A percentile compares a stretch with the other conserved stretches of the same genome.
Conservation (phyloP, 495 filamentous ascomycete genomes). For the Penicillium soppii region DNA sequence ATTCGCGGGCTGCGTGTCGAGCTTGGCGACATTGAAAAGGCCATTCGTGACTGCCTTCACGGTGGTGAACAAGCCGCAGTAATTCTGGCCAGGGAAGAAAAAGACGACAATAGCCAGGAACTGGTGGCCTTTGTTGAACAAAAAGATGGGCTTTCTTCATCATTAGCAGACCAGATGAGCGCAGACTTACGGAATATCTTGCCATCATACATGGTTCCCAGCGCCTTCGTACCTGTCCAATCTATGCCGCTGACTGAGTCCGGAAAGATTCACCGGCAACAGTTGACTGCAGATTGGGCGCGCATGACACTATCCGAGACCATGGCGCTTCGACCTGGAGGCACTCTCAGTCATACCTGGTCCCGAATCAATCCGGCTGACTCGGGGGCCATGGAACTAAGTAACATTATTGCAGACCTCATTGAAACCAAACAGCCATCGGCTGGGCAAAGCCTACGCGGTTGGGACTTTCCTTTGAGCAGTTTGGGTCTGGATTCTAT, state of each 20-base stretch:
- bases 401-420: background rate
- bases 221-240: background rate
- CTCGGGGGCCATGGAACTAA: background rate
- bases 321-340: background rate
- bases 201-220: background rate
- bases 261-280: background rate
- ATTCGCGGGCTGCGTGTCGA: constrained; percentile 40
- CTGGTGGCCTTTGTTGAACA: background rate
- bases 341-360: too few relatives aligned
- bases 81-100: background rate
- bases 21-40: constrained; percentile 36
- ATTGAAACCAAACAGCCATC: too few relatives aligned
- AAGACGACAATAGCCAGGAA: background rate
- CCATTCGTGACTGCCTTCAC: background rate
- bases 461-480: too few relatives aligned
- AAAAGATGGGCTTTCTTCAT: background rate
- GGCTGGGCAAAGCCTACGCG: too few relatives aligned
- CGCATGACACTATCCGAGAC: background rate
- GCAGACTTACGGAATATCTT: background rate
- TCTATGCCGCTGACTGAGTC: background rate
- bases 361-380: background rate
- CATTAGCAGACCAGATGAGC: background rate
- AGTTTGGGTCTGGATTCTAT: too few relatives aligned
- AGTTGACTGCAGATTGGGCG: background rate
- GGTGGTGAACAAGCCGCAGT: background rate